Evolutionary conservation across 805 yeast species (phyloP).

Genomic region (Wickerhamiella lipophila): DNA sequence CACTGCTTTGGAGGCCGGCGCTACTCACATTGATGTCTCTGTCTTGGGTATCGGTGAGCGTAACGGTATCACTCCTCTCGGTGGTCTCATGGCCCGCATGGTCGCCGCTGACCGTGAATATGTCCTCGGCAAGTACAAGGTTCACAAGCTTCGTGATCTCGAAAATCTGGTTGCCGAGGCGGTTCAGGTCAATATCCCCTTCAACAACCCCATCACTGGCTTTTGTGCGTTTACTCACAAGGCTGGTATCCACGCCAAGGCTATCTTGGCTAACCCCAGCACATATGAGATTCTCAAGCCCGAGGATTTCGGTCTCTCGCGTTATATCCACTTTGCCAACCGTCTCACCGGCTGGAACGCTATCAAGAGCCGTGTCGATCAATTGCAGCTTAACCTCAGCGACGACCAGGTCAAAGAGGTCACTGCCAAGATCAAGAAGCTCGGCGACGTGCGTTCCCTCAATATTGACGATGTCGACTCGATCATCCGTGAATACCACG

Average conservation of each 20-base stretch:
- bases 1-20: conserved; percentile 97
- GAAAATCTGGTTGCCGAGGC: conserved; percentile 95
- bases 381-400: conserved; percentile 74
- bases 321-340: conserved; percentile 96
- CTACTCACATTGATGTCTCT: conserved; percentile 83
- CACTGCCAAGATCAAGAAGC: conserved; percentile 78
- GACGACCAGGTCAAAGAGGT: conserved; percentile 94
- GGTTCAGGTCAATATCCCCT: conserved; percentile 92
- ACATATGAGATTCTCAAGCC: conserved; percentile 97
- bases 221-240: conserved; percentile 99
- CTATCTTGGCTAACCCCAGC: conserved; percentile 94
- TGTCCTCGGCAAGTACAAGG: conserved; percentile 84
- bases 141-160: conserved; percentile 89
- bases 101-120: conserved; percentile 96
- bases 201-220: conserved; percentile 97
- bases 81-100: conserved; percentile 99
- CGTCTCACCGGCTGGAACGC: conserved; percentile 99
- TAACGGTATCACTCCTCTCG: conserved; percentile 94
- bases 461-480: conserved; percentile 96
- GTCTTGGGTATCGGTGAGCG: conserved; percentile 98
- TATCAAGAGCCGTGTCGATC: conserved; percentile 95
- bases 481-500: conserved; percentile 86
- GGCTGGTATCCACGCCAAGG: conserved; percentile 99
- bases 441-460: conserved; percentile 90
- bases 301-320: conserved; percentile 84